Base-by-base conservation (phyloP, 352 stramenopile genomes). In the Pythium brachiatum region DNA sequence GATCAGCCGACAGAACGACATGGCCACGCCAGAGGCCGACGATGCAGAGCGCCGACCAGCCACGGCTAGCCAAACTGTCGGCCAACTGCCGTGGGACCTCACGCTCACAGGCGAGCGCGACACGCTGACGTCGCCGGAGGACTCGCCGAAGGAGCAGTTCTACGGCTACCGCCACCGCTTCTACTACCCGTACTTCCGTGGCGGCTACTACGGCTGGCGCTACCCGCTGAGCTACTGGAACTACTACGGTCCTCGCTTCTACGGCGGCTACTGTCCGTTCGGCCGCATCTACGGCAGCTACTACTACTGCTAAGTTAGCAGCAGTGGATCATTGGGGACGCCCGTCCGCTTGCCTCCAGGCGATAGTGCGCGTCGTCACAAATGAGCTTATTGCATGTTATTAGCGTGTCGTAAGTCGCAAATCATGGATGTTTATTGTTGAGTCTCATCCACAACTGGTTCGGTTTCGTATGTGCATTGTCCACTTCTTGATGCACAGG, bases 211-310 rank as follows among this genome's bases (percentile, higher is more conserved):
- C 53, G 73, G 73, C 53, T 80, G 69, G 69, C 69, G 73, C 61
- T 80, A 75, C 61, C 73, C 74, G 21, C 53, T 79, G 46, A 44
- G 36, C 48, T 79, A 70, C 62, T 81, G 74, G 74, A 75, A 77
- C 69, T 53, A 52, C 34, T 76, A 75, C 41, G 74, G 71, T 36
- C 69, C 55, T 20, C 46, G 48, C 38, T 72, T 66, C 48, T 79
- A 73, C 61, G 68, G 68, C 9, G 31, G 62, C 26, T 48, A 31
- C 27, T 82, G 71, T 48, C 15, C 69, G 51, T 82, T 73, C 44
- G 69, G 62, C 18, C 66, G 57, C 48, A 50, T 36, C 16, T 72
- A 74, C 29, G 71, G 74, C 18, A 52, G 63, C 16, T 79, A 70
- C 63, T 82, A 72, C 62, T 82, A 76, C 64, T 82, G 74, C 62